Base-by-base conservation (phyloP, 257 asterid species). In the Voacanga thouarsii region DNA sequence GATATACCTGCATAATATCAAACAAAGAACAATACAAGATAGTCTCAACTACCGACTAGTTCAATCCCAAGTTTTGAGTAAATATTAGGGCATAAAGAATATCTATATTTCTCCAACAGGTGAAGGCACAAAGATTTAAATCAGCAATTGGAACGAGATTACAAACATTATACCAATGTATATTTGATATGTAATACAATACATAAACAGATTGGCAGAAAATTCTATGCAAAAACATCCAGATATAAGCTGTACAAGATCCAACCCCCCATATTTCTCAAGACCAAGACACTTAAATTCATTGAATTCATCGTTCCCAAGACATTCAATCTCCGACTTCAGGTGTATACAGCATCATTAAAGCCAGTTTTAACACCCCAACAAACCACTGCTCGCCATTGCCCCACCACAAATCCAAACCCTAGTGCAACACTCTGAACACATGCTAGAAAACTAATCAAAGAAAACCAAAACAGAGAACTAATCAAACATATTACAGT, bases 221-320 rank as follows among this genome's bases (percentile, higher is more conserved):
- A 59, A 10, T 56, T 43, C 21, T 7, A 24, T 3, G 14, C 39
- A 26, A 49, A 26, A n/a, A 21, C 6, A 55, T 7, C 49, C 15
- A 41, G 19, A 47, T 33, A 23, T 12, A 75, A 73, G 59, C 51
- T 10, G 47, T 53, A 57, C 72, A 69, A 77, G 75, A 74, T 80
- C 72, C 71, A 71, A 63, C 39, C 53, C 21, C 72, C 4, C 43
- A 53, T 15, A 55, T 33, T 45, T 63, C 75, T 24, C 12, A 10
- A 59, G 37, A 59, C 45, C 63, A 19, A 23, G 59, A 65, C 23
- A 44, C 71, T 41, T 57, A 2, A 23, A 4, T 21, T 45, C 23
- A 21, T 26, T 14, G 30, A 70, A 28, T 59, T 41, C 26, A 70
- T 33, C 45, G 60, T 37, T 21, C 57, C 70, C 9, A 56, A 14